A percentile compares a stretch with the other conserved stretches of the same genome.
Conservation (phyloP, 345 rosid species). For the Arabidopsis suecica region DNA sequence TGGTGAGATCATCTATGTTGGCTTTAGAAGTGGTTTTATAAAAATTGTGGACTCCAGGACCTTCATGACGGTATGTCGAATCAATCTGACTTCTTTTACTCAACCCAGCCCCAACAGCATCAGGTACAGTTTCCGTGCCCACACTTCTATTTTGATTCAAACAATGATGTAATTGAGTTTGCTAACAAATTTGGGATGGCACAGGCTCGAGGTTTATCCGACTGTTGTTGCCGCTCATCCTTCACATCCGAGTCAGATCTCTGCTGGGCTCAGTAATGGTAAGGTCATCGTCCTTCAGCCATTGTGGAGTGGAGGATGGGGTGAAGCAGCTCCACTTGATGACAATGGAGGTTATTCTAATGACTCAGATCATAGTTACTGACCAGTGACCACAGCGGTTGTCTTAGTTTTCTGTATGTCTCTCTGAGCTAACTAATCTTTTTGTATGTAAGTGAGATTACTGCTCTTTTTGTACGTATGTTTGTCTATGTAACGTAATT, state of each 20-base stretch:
- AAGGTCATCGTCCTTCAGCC: constrained; percentile 67
- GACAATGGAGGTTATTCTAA: constrained; percentile 13
- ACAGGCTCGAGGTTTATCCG: constrained; percentile 47
- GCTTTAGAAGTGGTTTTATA: constrained; percentile 37
- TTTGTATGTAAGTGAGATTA: constrained; percentile 1
- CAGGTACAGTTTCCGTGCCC: constrained; percentile 31
- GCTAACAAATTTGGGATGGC: not conserved
- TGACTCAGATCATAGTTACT: constrained; percentile 17
- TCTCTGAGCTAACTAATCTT: constrained; percentile 15
- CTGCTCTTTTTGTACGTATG: not conserved
- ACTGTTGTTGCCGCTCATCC: constrained; percentile 70
- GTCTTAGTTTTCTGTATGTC: not conserved
- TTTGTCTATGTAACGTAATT: not conserved
- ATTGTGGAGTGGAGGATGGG: constrained; percentile 58
- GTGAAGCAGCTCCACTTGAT: constrained; percentile 25
- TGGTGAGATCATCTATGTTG: constrained; percentile 43
- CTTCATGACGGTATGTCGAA: constrained; percentile 18
- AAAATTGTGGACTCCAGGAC: constrained; percentile 33
- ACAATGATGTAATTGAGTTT: constrained; percentile 4
- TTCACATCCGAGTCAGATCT: constrained; percentile 63
- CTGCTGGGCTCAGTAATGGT: constrained; percentile 72
- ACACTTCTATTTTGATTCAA: constrained; percentile 1
- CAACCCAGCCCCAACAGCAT: constrained; percentile 20
- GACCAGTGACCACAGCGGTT: constrained; percentile 13
- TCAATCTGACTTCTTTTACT: constrained; percentile 28